phyloP scores from a whole-genome alignment of 352 stramenopile species.

The Phytophthora parvispora region DNA sequence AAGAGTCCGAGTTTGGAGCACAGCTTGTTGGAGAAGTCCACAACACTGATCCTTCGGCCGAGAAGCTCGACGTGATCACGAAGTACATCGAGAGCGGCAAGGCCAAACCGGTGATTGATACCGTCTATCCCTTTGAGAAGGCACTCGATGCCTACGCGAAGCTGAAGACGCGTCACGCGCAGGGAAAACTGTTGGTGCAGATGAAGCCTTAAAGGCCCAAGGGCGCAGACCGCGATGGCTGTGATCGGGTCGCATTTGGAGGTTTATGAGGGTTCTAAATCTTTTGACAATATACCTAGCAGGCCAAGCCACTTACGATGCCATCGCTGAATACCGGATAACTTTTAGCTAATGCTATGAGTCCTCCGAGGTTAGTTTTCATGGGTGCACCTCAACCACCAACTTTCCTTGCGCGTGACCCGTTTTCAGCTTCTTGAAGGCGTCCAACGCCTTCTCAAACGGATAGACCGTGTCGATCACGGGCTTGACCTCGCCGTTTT shows the following conservation, averaged over 20 bases:
- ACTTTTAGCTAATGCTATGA: no score
- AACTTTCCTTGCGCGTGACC: no score
- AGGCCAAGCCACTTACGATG: no score
- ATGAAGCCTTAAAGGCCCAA: no score
- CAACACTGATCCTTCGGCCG: not conserved
- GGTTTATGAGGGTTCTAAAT: no score
- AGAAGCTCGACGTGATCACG: not conserved
- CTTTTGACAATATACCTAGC: no score
- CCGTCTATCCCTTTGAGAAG: constrained; percentile 60
- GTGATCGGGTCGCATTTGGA: no score
- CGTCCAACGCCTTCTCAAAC: constrained; percentile 62
- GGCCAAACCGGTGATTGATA: constrained; percentile 46
- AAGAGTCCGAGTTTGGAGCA: constrained; percentile 55
- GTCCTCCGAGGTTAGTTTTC: no score
- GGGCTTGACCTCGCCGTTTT: constrained; percentile 40
- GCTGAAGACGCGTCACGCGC: constrained; percentile 38
- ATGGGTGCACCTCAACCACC: no score
- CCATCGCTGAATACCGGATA: no score
- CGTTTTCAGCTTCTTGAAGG: constrained; percentile 48
- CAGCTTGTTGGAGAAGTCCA: not conserved
- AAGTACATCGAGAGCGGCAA: constrained; percentile 48
- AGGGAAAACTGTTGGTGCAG: no score
- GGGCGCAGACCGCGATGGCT: no score
- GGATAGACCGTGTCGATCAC: constrained; percentile 52
- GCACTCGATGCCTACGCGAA: constrained; percentile 51